Evolutionary conservation across 441 rosid genomes (phyloP).

Genomic region (Brassica hybrid): DNA sequence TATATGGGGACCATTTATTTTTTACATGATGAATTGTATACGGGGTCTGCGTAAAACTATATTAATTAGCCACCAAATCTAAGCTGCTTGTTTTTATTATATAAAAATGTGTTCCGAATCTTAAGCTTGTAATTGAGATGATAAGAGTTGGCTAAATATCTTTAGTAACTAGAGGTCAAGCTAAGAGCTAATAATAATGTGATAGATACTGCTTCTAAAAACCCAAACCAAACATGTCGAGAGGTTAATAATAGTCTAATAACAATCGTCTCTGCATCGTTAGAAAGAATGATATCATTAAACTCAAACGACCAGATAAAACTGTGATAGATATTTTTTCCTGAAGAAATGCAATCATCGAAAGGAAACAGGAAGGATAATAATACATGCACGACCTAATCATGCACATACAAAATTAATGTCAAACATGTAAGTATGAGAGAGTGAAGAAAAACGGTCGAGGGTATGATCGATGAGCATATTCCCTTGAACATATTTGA

Average conservation of each 20-base stretch:
- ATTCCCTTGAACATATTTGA: constrained; percentile 34
- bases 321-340: not conserved
- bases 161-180: not conserved
- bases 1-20: constrained; percentile 25
- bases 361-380: not conserved
- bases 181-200: not conserved
- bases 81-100: not conserved
- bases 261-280: not conserved
- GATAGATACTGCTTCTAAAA: not conserved
- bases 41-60: not conserved
- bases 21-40: constrained; percentile 10
- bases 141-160: constrained; percentile 9
- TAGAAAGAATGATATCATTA: not conserved
- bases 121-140: not conserved
- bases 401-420: not conserved
- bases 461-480: constrained; percentile 30
- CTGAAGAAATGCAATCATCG: too few relatives aligned
- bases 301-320: not conserved
- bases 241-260: not conserved
- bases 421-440: not conserved
- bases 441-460: not conserved
- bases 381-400: too few relatives aligned
- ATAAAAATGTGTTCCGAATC: not conserved
- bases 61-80: constrained; percentile 16
- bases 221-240: constrained; percentile 12